Evolutionary conservation across 768 basidiomycete genomes (phyloP).

Genomic region (Tricholoma sp.): DNA sequence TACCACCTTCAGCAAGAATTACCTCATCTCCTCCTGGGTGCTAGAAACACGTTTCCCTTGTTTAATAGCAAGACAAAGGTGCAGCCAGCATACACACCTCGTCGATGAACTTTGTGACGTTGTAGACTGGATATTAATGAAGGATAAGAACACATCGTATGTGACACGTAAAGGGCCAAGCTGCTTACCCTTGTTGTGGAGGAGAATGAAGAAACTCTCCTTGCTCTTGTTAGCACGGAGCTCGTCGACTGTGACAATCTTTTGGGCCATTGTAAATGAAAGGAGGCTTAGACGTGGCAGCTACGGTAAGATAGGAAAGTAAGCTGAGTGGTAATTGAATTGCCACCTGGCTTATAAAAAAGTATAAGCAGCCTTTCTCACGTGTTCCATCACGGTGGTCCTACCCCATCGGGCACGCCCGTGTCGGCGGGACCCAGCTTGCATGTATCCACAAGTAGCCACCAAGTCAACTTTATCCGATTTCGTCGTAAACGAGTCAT

Average conservation of each 20-base stretch:
- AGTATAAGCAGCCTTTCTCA: constrained; percentile 24
- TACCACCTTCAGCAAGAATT: constrained; percentile 86
- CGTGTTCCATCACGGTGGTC: constrained; percentile 11
- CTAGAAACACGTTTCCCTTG: constrained; percentile 30
- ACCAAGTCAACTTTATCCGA: not conserved
- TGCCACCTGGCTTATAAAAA: constrained; percentile 19
- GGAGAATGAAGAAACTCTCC: constrained; percentile 74
- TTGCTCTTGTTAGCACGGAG: constrained; percentile 74
- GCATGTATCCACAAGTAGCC: not conserved
- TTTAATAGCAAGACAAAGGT: not conserved
- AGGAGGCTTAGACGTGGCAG: constrained; percentile 13
- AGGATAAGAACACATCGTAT: constrained; percentile 26
- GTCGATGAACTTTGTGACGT: constrained; percentile 91
- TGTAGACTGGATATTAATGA: constrained; percentile 63
- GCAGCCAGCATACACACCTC: constrained; percentile 50
- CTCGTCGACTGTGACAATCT: constrained; percentile 64
- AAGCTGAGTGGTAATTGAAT: constrained; percentile 17
- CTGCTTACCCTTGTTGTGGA: constrained; percentile 75
- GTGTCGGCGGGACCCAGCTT: not conserved
- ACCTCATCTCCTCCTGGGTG: constrained; percentile 99
- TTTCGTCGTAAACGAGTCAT: not conserved
- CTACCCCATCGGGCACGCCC: not conserved
- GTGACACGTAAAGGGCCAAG: constrained; percentile 29
- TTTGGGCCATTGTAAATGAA: constrained; percentile 36
- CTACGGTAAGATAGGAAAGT: constrained; percentile 22